These are phyloP conservation scores for Quercus robur DNA, from an alignment of 306 rosid species.

Conservation along the genomic window DNA sequence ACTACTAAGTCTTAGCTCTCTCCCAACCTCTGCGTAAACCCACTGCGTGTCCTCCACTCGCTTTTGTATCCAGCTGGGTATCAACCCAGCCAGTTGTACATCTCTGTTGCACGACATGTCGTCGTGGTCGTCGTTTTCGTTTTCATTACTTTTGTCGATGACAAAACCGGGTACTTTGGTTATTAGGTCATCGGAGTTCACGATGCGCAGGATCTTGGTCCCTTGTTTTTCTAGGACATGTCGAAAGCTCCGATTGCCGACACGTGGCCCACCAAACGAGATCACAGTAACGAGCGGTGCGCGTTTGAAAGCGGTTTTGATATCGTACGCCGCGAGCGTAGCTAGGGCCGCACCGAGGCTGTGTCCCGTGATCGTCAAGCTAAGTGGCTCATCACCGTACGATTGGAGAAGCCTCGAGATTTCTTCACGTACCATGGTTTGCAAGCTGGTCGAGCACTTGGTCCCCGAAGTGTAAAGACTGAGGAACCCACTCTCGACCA, in stretches of 20 bases:
- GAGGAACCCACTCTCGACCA: constrained; percentile 84
- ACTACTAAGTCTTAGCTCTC: constrained; percentile 61
- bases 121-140: not conserved
- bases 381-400: constrained; percentile 50
- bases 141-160: constrained; percentile 12
- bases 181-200: constrained; percentile 61
- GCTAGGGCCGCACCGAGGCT: constrained; percentile 96
- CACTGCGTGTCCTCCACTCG: constrained; percentile 49
- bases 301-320: constrained; percentile 21
- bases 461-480: constrained; percentile 64
- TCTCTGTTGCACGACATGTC: not conserved
- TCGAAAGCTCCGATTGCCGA: constrained; percentile 59
- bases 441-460: constrained; percentile 34
- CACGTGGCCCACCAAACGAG: constrained; percentile 80
- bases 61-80: constrained; percentile 48
- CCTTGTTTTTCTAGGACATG: constrained; percentile 42
- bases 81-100: constrained; percentile 3
- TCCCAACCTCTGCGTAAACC: constrained; percentile 77
- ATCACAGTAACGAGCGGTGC: constrained; percentile 59
- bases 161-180: constrained; percentile 66
- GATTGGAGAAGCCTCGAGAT: constrained; percentile 36
- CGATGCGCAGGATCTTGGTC: constrained; percentile 54
- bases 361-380: constrained; percentile 86
- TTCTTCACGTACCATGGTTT: constrained; percentile 55
- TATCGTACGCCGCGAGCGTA: constrained; percentile 56